A percentile compares a stretch with the other conserved stretches of the same genome.
Evolutionary conservation across 352 stramenopile genomes (phyloP).

Genomic region (Globisporangium heterothallicum): DNA sequence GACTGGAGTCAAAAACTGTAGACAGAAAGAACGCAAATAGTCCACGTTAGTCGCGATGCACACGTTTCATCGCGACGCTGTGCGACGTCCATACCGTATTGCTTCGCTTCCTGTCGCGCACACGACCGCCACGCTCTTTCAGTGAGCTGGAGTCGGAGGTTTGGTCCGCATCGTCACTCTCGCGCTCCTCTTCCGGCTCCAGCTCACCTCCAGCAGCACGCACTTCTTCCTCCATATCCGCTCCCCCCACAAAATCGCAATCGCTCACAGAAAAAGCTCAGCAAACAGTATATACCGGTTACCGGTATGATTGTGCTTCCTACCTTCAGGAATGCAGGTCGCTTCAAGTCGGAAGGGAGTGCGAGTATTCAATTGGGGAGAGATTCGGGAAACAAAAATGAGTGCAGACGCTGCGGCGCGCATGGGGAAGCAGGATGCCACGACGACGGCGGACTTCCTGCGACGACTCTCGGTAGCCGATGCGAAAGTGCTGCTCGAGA

Average conservation of each 20-base stretch:
- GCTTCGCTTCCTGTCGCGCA: slow-evolving; percentile 13
- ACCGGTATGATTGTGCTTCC: slow-evolving; percentile 1
- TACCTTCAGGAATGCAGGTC: slow-evolving; percentile 6
- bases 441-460: slow-evolving; percentile 48
- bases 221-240: slow-evolving; percentile 6
- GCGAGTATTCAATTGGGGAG: not conserved
- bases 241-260: not conserved
- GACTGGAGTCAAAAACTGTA: not conserved
- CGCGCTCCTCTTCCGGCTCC: slow-evolving; percentile 13
- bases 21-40: not conserved
- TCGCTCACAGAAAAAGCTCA: not conserved
- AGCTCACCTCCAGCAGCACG: slow-evolving; percentile 2
- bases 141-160: slow-evolving; percentile 11
- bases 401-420: slow-evolving; percentile 4
- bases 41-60: not conserved
- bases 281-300: slow-evolving; percentile 1
- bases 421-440: not conserved
- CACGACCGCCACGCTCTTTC: slow-evolving; percentile 1
- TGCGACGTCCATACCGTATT: slow-evolving; percentile 1
- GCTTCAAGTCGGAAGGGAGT: not conserved
- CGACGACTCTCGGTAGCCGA: slow-evolving; percentile 75
- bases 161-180: not conserved
- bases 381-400: not conserved
- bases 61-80: not conserved
- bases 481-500: slow-evolving; percentile 76